Percentiles rank a stretch among this genome's conserved stretches.
These are phyloP conservation scores for Parafenestella ontariensis DNA, from an alignment of 2,329 filamentous ascomycete genomes.

Conservation along the genomic window DNA sequence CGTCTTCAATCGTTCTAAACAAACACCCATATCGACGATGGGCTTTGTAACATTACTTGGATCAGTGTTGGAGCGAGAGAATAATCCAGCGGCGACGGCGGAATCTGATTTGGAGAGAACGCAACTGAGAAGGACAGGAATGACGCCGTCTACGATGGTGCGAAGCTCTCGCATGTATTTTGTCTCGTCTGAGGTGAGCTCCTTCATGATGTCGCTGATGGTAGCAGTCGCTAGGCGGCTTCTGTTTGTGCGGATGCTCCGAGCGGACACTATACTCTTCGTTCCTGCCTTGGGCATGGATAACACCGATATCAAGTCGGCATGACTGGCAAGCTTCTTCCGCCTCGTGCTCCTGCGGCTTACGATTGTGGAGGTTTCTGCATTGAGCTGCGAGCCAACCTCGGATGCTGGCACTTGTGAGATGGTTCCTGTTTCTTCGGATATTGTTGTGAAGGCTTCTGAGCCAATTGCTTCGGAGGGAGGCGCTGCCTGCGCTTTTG, in stretches of 20 bases:
- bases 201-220: constrained; percentile 76
- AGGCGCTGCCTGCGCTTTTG: constrained; percentile 38
- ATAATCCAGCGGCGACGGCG: constrained; percentile 70
- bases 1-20: constrained; percentile 81
- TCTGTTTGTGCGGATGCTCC: constrained; percentile 78
- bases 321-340: constrained; percentile 85
- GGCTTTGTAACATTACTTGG: constrained; percentile 74
- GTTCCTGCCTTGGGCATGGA: constrained; percentile 72
- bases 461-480: constrained; percentile 35
- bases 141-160: constrained; percentile 91
- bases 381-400: constrained; percentile 35
- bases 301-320: constrained; percentile 90
- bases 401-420: constrained; percentile 37
- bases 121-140: constrained; percentile 87
- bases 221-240: constrained; percentile 72
- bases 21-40: constrained; percentile 92
- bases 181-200: constrained; percentile 82
- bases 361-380: constrained; percentile 47
- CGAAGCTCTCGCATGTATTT: constrained; percentile 91
- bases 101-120: constrained; percentile 76
- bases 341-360: constrained; percentile 57
- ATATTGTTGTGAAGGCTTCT: constrained; percentile 28
- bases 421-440: constrained; percentile 23
- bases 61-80: constrained; percentile 67
- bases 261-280: constrained; percentile 75